Base-by-base conservation (phyloP, 805 yeast species). In the Lachancea waltii region DNA sequence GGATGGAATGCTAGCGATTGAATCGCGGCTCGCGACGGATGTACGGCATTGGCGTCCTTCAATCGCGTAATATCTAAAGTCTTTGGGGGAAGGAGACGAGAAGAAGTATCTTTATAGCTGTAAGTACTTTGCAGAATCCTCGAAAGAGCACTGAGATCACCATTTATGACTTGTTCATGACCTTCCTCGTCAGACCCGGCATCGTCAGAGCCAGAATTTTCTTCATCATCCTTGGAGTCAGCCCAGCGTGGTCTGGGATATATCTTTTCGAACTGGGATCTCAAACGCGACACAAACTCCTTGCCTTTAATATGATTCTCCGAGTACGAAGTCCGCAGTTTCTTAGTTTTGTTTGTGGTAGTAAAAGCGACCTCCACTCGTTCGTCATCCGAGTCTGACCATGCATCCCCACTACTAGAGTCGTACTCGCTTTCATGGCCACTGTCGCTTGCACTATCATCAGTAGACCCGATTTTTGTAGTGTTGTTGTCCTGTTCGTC, bases 341-440 rank as follows among this genome's bases (percentile, higher is more conserved):
- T 92, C 47, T 74, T 78, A 22, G 81, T 60, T 48, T 73, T 76
- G 46, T 81, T 80, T 1, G 79, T 65, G 1, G 72, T 58, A 11
- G 68, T 54, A 21, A 92, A 61, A 1, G 92, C 75, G 5, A 90
- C 69, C 15, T 65, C 63, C 18, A 84, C 48, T 30, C 68, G 69
- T 45, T 89, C 97, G 58, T 92, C 98, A 53, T 89, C 97, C 41
- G 94, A 81, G 63, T 92, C 98, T 11, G 60, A 60, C 98, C 98
- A 92, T 2, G 80, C 86, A 2, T 49, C 56, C 8, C 53, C 56
- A 33, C 55, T 55, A 62, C 7, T 51, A 53, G 20, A 19, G 18
- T 16, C 18, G 17, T 10, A 23, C 7, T 49, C 62, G 6, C 46
- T 62, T 28, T 62, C 68, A 16, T 52, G 62, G 19, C 54, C 65